phyloP scores from a whole-genome alignment of 768 basidiomycete genomes.

The Russula ochroleuca region DNA sequence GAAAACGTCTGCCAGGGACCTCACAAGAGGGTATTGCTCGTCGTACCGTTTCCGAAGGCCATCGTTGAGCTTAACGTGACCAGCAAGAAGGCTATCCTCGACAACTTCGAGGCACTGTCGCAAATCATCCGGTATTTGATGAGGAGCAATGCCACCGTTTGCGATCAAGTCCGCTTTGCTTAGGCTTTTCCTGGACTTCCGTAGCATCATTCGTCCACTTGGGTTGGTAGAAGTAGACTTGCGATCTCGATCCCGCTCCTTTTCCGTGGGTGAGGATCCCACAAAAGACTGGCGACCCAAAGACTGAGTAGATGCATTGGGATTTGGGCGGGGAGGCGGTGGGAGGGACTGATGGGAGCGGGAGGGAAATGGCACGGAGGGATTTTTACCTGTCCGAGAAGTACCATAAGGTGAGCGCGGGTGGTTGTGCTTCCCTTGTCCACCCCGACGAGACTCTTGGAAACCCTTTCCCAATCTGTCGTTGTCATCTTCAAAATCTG shows the following conservation, averaged over 20 bases:
- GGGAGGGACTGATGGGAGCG: constrained; percentile 77
- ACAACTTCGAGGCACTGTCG: constrained; percentile 82
- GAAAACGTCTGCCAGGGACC: constrained; percentile 94
- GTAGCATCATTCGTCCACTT: constrained; percentile 45
- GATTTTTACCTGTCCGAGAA: constrained; percentile 40
- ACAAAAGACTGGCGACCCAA: constrained; percentile 64
- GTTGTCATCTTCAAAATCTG: constrained; percentile 60
- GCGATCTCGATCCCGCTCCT: constrained; percentile 37
- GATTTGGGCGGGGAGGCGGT: constrained; percentile 53
- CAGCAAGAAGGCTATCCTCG: constrained; percentile 80
- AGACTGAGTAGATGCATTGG: constrained; percentile 64
- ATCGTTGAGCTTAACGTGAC: constrained; percentile 81
- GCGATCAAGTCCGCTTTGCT: constrained; percentile 42
- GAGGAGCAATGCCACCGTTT: constrained; percentile 57
- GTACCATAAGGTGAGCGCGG: constrained; percentile 74
- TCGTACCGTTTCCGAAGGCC: constrained; percentile 88
- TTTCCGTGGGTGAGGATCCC: constrained; percentile 39
- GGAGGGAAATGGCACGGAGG: constrained; percentile 69
- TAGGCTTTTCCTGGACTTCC: constrained; percentile 66
- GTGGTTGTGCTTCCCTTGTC: constrained; percentile 52
- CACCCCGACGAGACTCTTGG: constrained; percentile 36
- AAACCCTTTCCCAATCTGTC: constrained; percentile 48
- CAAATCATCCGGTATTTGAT: constrained; percentile 83
- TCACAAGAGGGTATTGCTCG: constrained; percentile 91
- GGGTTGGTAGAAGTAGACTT: constrained; percentile 41